Conservation (phyloP, 139 green algal genomes). For the Chlorella sp. region DNA sequence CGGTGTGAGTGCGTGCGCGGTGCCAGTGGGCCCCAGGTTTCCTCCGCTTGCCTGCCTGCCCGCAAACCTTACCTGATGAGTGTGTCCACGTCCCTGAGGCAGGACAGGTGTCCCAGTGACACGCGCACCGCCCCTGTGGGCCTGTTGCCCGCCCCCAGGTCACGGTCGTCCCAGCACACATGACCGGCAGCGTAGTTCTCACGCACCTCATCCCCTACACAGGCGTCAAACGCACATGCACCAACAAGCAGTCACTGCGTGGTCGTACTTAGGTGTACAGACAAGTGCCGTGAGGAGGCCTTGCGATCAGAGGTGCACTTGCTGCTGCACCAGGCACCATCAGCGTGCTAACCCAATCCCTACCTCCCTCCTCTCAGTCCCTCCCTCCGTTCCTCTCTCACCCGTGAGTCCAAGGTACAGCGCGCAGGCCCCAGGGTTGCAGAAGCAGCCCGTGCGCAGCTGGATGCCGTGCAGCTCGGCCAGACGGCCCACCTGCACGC, state of each 20-base stretch:
- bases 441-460: conserved; percentile 81
- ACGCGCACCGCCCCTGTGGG: conserved; percentile 51
- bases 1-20: too few species aligned
- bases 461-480: conserved; percentile 58
- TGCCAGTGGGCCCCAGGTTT: too few species aligned
- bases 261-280: too few species aligned
- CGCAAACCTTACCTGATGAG: conserved; percentile 22
- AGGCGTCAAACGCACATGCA: too few species aligned
- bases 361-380: too few species aligned
- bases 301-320: too few species aligned
- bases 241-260: too few species aligned
- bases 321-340: too few species aligned
- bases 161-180: conserved; percentile 80
- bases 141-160: conserved; percentile 65
- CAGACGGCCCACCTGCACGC: conserved; percentile 52
- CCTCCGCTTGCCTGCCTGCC: too few species aligned
- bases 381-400: conserved; percentile 1
- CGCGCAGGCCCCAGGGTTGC: conserved; percentile 77
- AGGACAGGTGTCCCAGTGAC: conserved; percentile 63
- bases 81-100: conserved; percentile 53
- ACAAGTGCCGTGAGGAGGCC: too few species aligned
- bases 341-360: too few species aligned
- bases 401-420: conserved; percentile 31
- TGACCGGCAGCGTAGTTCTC: conserved; percentile 62
- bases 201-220: conserved; percentile 36